Evolutionary conservation across 441 rosid genomes (phyloP).

Genomic region (Corymbia calophylla): DNA sequence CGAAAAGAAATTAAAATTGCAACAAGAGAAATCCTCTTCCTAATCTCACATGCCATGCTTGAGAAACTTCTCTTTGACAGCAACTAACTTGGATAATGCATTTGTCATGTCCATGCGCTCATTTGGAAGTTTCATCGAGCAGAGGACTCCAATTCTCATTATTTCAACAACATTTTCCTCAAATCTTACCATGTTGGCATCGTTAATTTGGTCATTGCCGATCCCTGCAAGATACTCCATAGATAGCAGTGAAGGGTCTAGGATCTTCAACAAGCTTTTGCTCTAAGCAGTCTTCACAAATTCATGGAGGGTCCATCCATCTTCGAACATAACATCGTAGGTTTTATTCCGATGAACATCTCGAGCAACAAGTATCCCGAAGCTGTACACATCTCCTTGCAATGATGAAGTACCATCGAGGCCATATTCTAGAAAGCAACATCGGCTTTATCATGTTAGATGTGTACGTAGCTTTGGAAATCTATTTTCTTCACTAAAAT

Average conservation of each 20-base stretch:
- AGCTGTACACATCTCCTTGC: constrained; percentile 46
- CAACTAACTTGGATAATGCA: not conserved
- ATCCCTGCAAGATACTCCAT: not conserved
- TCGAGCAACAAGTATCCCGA: constrained; percentile 41
- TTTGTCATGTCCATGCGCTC: not conserved
- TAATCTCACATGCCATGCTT: not conserved
- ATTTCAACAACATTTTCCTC: not conserved
- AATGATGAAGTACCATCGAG: constrained; percentile 28
- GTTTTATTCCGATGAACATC: constrained; percentile 36
- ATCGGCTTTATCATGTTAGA: not conserved
- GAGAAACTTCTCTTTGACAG: not conserved
- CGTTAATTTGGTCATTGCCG: not conserved
- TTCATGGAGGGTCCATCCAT: not conserved
- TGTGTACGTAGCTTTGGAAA: not conserved
- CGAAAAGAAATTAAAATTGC: not conserved
- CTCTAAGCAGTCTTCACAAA: not conserved
- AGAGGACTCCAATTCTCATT: not conserved
- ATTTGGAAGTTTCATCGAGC: not conserved
- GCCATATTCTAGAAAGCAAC: constrained; percentile 33
- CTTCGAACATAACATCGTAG: constrained; percentile 8
- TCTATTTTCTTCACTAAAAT: not conserved
- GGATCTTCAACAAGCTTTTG: not conserved
- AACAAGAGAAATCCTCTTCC: not conserved
- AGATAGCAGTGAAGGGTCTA: not conserved
- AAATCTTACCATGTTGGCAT: not conserved